Percentiles rank a stretch among this genome's conserved stretches.
Evolutionary conservation across 2,329 filamentous ascomycete species (phyloP).

Genomic region (Penicillium italicum): DNA sequence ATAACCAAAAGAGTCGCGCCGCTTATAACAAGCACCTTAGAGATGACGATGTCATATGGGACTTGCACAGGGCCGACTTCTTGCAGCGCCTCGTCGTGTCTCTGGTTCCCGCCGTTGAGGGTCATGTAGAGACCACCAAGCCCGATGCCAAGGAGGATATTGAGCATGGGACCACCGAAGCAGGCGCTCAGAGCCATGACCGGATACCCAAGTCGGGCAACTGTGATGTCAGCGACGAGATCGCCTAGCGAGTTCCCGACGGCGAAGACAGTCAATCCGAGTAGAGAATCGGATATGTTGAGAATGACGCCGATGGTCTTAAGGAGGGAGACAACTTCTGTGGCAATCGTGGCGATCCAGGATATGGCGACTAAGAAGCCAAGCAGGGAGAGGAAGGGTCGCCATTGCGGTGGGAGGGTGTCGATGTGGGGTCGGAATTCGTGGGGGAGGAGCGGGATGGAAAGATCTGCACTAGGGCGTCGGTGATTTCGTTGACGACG

Average conservation of each 20-base stretch:
- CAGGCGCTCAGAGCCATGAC: conserved; percentile 95
- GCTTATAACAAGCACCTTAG: conserved; percentile 78
- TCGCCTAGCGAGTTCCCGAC: conserved; percentile 95
- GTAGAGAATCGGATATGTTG: conserved; percentile 88
- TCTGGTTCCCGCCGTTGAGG: conserved; percentile 48
- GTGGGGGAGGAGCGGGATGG: background rate
- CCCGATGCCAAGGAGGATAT: conserved; percentile 93
- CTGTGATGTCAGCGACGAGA: conserved; percentile 88
- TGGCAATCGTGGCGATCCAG: conserved; percentile 95
- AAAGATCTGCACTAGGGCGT: background rate
- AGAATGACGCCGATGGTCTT: conserved; percentile 91
- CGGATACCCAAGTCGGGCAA: conserved; percentile 87
- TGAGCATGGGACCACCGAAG: conserved; percentile 97
- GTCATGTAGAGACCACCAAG: conserved; percentile 86
- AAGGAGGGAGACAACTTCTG: conserved; percentile 90
- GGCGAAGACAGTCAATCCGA: conserved; percentile 92
- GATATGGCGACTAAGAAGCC: conserved; percentile 89
- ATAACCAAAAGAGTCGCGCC: conserved; percentile 80
- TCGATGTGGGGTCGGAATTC: conserved; percentile 26
- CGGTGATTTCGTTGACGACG: conserved; percentile 38
- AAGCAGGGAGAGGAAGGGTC: conserved; percentile 76
- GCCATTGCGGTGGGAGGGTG: conserved; percentile 65
- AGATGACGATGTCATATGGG: conserved; percentile 79
- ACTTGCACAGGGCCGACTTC: conserved; percentile 26
- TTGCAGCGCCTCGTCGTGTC: conserved; percentile 8